Base-by-base conservation (phyloP, 148 eudicot genomes). In the Vaccinium myrtillus region DNA sequence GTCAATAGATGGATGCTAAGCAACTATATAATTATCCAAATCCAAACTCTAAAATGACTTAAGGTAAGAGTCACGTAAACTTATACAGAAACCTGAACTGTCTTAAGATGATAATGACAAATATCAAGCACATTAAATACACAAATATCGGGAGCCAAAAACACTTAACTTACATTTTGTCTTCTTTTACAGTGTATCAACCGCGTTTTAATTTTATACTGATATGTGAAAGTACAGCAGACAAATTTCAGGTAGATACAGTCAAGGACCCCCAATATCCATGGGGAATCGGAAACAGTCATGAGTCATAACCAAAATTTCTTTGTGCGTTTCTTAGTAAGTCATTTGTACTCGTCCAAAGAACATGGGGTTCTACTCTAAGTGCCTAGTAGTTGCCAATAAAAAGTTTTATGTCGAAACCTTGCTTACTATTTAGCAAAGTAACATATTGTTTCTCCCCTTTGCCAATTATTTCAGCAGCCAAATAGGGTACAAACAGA, bases 71-170 rank as follows among this genome's bases (percentile, higher is more conserved):
- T 53, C 55, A 53, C 15, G 14, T 53, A 53, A 53, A 53, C 13
- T 53, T 75, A 76, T 77, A 78, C 48, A 65, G 36, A 81, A 86
- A 54, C 30, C 82, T 67, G 67, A 39, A 36, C 15, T 32, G 39
- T 36, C 3, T 36, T 36, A 36, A 36, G 39, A 36, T 36, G 39
- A 36, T 36, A 36, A 36, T 36, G 18, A 69, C 27, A 82, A 82
- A 71, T 39, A 27, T 70, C 27, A 49, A 81, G 36, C 11, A 8
- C 63, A 8, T 16, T 63, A 39, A 39, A 81, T 7, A 43, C 30
- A 10, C 21, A 65, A 21, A 39, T 48, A 65, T 80, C 0, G 53
- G 25, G 51, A 9, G 19, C 30, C 53, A 43, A 43, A 16, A 32
- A 32, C 13, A 27, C 21, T 75, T 75, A 15, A 75, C 19, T 8